Conservation (phyloP, 768 basidiomycete species). For the Pulveroboletus sp. region DNA sequence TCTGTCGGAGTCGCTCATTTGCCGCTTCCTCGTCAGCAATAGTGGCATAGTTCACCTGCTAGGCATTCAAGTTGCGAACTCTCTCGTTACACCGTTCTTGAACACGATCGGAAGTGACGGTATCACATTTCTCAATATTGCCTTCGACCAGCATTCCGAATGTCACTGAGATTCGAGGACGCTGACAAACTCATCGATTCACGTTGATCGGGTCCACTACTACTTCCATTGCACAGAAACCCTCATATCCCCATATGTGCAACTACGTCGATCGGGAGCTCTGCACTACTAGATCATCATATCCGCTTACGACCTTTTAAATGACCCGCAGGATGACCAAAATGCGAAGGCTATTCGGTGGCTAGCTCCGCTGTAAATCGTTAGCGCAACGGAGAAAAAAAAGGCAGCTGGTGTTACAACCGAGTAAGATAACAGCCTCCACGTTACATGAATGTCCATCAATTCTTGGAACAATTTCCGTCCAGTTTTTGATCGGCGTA, state of each 20-base stretch:
- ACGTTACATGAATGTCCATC: slow-evolving; percentile 11
- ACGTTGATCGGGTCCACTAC: slow-evolving; percentile 1
- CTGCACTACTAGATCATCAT: slow-evolving; percentile 1
- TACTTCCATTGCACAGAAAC: slow-evolving; percentile 16
- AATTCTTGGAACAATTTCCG: slow-evolving; percentile 23
- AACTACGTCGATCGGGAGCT: slow-evolving; percentile 10
- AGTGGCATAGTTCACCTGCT: background rate
- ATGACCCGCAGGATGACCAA: too few species aligned
- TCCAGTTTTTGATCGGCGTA: slow-evolving; percentile 22
- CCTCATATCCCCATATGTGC: slow-evolving; percentile 7
- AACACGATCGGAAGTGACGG: background rate
- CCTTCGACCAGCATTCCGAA: background rate
- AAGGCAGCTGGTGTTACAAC: background rate
- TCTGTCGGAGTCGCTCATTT: slow-evolving; percentile 2
- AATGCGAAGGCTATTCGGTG: background rate
- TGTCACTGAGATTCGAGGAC: background rate
- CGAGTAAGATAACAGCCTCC: slow-evolving; percentile 8
- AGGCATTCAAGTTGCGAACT: background rate
- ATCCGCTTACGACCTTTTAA: background rate
- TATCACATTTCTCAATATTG: background rate
- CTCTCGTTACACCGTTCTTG: background rate
- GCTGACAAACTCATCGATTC: background rate
- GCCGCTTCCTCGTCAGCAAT: background rate
- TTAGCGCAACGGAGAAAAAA: background rate
- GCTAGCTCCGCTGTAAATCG: slow-evolving; percentile 1